Conservation (phyloP, 116 monocot species). For the Dioscorea cayenensis region DNA sequence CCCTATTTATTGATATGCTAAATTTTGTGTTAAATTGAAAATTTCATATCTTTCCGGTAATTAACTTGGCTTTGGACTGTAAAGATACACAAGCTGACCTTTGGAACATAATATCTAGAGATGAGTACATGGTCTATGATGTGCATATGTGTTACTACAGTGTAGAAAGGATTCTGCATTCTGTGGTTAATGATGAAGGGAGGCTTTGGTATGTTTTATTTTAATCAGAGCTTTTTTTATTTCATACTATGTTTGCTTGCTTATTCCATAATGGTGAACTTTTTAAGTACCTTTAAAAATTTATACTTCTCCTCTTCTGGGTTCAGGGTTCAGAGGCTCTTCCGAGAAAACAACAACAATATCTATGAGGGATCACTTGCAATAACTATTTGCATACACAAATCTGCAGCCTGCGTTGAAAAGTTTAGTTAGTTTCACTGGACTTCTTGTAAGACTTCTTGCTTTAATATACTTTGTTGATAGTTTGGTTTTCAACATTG, state of each 20-base stretch:
- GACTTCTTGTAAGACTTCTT: conserved; percentile 72
- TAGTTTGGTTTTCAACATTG: no score
- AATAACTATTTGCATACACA: conserved; percentile 58
- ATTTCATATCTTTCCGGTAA: conserved; percentile 62
- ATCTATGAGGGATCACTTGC: conserved; percentile 56
- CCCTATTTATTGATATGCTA: not conserved
- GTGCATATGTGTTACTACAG: conserved; percentile 80
- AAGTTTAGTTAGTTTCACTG: conserved; percentile 74
- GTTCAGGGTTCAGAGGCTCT: conserved; percentile 85
- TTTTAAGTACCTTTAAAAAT: no score
- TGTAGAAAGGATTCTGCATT: conserved; percentile 75
- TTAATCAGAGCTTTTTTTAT: not conserved
- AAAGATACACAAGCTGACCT: conserved; percentile 63
- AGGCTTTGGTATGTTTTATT: conserved; percentile 61
- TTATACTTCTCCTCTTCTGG: not conserved
- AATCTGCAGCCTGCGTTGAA: conserved; percentile 60
- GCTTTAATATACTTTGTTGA: no score
- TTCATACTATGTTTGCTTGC: no score
- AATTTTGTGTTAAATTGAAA: not conserved
- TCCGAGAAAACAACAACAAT: conserved; percentile 70
- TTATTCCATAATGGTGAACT: no score
- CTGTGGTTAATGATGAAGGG: conserved; percentile 79
- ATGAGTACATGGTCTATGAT: conserved; percentile 97
- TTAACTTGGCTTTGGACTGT: conserved; percentile 67
- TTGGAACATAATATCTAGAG: conserved; percentile 75